Evolutionary conservation across 164 flowering plant species (phyloP).

Genomic region (Dillenia suffruticosa): DNA sequence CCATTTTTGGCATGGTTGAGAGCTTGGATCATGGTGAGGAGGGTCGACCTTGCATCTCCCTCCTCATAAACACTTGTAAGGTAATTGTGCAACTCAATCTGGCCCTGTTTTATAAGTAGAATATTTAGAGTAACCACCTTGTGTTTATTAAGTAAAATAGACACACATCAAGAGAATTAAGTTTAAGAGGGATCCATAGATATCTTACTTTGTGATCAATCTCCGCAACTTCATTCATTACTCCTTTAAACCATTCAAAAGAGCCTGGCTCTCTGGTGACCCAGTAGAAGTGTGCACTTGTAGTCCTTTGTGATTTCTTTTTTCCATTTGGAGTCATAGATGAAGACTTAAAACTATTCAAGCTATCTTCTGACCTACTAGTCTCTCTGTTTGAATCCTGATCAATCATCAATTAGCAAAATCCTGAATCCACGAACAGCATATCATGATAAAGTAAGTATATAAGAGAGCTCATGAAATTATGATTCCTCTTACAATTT

Average conservation of each 20-base stretch:
- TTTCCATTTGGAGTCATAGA: slow-evolving; percentile 34
- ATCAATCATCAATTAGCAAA: not conserved
- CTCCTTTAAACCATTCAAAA: slow-evolving; percentile 98
- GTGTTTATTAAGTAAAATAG: too few species aligned
- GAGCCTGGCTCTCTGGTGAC: slow-evolving; percentile 96
- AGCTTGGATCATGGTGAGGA: slow-evolving; percentile 94
- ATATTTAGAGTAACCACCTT: not conserved
- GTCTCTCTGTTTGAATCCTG: slow-evolving; percentile 76
- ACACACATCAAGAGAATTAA: not conserved
- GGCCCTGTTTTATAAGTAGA: slow-evolving; percentile 45
- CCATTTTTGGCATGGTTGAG: slow-evolving; percentile 97
- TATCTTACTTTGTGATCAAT: slow-evolving; percentile 72
- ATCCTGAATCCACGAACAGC: not conserved
- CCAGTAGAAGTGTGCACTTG: slow-evolving; percentile 90
- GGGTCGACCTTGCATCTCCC: slow-evolving; percentile 93
- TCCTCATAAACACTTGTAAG: slow-evolving; percentile 97
- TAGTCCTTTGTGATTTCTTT: slow-evolving; percentile 54
- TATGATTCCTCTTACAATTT: slow-evolving; percentile 28
- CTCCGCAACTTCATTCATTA: slow-evolving; percentile 91
- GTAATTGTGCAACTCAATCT: slow-evolving; percentile 91
- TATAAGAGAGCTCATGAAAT: not conserved
- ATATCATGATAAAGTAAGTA: not conserved
- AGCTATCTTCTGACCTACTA: slow-evolving; percentile 67
- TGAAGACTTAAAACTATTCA: slow-evolving; percentile 54
- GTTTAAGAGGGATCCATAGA: not conserved